Evolutionary conservation across 2,329 filamentous ascomycete genomes (phyloP), one percentile per base, ranked within the genome.

Genomic region (Pseudovirgaria hyperparasitica): DNA sequence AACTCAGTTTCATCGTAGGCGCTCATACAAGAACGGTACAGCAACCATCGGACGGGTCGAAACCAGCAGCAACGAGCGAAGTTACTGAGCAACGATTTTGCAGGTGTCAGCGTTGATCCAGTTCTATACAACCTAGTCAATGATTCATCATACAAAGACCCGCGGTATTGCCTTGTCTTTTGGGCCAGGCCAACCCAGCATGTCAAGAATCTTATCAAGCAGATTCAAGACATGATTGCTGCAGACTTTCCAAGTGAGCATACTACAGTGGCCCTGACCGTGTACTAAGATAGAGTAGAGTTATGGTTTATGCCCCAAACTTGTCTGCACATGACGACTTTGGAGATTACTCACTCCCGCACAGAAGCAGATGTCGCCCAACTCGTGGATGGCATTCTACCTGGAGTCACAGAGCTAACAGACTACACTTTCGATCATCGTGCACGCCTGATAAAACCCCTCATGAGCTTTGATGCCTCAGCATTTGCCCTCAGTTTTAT

Each of bases 401-500:
- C 68, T 2, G 57, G 59, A 16, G 62, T 82, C 19, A 58, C 67
- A 6, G 45, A 57, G 7, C 70, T 92, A 37, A 69, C 72, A 5
- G 70, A 76, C 44, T 75, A 77, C 45, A 74, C 80, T 0, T 65
- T 67, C 42, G 49, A 57, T 4, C 76, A 85, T 47, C 74, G 79
- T 23, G 62, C 80, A 2, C 72, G 82, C 8, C 70, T 94, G 4
- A 71, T 92, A 33, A 90, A 80, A 51, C 87, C 87, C 1, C 65
- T 79, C 48, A 52, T 96, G 23, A 84, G 81, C 14, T 92, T 80
- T 46, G 87, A 96, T 48, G 69, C 81, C 2, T 76, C 84, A 5
- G 87, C 85, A 10, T 64, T 94, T 29, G 87, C 87, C 1, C 57
- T 96, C 18, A 90, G 81, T 15, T 94, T 92, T 53, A 59, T 94